Base-by-base conservation (phyloP, 2,329 filamentous ascomycete genomes). In the Lachnellula willkommii region DNA sequence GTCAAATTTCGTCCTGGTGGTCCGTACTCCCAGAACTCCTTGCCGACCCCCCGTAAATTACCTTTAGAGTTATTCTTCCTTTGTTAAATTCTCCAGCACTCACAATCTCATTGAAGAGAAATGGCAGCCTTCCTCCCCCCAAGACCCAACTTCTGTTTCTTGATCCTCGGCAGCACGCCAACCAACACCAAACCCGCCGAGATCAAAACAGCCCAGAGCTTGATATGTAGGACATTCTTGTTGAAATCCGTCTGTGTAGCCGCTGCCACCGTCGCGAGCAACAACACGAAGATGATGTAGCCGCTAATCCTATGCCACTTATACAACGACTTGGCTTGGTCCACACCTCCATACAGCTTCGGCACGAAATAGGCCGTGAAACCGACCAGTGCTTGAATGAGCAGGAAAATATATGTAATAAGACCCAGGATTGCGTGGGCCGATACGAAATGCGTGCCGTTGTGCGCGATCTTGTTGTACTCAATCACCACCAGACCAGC, bases 271-370 rank as follows among this genome's bases (percentile, higher is more conserved):
- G 92, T 94, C 9, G 82, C 83, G 59, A 95, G 73, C 59, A 93
- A 78, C 65, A 95, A 66, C 50, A 86, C 67, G 53, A 93, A 73
- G 56, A 92, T 75, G 7, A 83, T 62, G 69, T 99, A 97, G 2
- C 93, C 94, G 22, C 78, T 80, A 53, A 81, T 74, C 32, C 93
- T 83, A 71, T 97, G 94, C 66, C 92, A 96, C 73, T 95, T 96
- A 79, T 93, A 97, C 43, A 96, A 71, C 24, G 78, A 78, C 79
- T 92, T 95, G 20, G 91, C 93, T 3, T 84, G 84, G 26, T 89
- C 85, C 60, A 87, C 84, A 54, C 89, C 84, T 5, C 92, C 92
- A 65, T 93, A 95, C 1, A 95, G 66, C 0, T 69, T 68, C 0
- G 92, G 92, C 2, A 82, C 76, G 56, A 84, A 90, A 77, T 87